Base-by-base conservation (phyloP, 805 yeast species). In the Suhomyces prunicola region DNA sequence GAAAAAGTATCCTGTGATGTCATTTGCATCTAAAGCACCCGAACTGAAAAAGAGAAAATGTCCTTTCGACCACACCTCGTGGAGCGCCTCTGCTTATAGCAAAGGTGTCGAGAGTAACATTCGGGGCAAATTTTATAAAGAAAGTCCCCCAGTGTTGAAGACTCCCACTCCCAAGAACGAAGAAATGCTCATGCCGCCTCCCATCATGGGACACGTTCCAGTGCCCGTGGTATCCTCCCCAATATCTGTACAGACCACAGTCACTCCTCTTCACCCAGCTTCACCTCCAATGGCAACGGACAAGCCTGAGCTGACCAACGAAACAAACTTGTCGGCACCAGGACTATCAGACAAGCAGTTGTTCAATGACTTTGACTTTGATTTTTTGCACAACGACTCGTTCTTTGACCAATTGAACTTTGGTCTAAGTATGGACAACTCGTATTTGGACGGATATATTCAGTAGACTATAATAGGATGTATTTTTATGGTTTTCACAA, bases 41-140 rank as follows among this genome's bases (percentile, higher is more conserved):
- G 50, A 44, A n/a, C 47, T 52, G 23, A 52, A 50, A 35, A 62
- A 63, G 31, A 58, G 69, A n/a, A 67, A 62, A 52, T 71, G 74
- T 57, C 75, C 75, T 12, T 63, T 70, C 55, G 70, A 67, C 48
- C 73, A 70, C 54, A 55, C 56, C 12, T 41, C 46, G 6, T 44
- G 52, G 31, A 26, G 46, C 7, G 33, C 29, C 9, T 15, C 22
- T 10, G 46, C 50, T 6, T 44, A 44, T 31, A 50, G 54, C 10
- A 55, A 54, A 45, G 60, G 53, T 7, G 52, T 59, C 10, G 66
- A 63, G 44, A 63, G 65, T 46, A 64, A 62, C 46, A 51, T 60
- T 13, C 47, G 66, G 39, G 62, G 60, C 2, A 54, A 48, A 17
- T 36, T 49, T 4, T 35, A 36, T 7, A 19, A 27, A 23, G 47